Evolutionary conservation across 2,329 filamentous ascomycete species (phyloP), one percentile per base, ranked within the genome.

Genomic region (Paecilomyces sp.): DNA sequence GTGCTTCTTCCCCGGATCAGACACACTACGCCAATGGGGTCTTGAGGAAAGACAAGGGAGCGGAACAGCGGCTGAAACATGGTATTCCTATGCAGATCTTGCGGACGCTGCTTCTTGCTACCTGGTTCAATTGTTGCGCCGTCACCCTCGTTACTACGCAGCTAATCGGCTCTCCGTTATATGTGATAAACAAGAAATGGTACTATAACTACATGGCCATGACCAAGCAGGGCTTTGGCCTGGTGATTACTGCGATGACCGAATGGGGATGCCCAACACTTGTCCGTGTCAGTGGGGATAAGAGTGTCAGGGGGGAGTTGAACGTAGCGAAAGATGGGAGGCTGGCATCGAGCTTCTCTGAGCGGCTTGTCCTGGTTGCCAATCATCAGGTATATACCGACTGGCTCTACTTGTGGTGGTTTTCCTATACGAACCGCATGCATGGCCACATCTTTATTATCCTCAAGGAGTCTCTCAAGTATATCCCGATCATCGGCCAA

Each of bases 361-460:
- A 87, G 62, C 79, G 85, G 15, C 72, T 87, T 60, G 80, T 88
- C 8, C 68, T 88, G 67, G 84, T 88, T 70, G 81, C 85, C 6
- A 88, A 88, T 60, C 85, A 88, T 65, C 84, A 87, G 67, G 79
- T 88, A 2, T 88, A 88, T 68, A 87, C 85, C n/a, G 85, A 88
- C 66, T 88, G 85, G 85, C 74, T 88, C 13, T 88, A 88, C 68
- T 77, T 88, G 2, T 88, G 85, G 85, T 88, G 85, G 85, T 80
- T 85, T 54, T 82, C 84, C 1, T 88, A 88, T 65, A 85, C 85
- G 1, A 85, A 85, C 66, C 76, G 78, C 61, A 86, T 86, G 82
- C 85, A 88, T 64, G 85, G 85, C 34, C 83, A 83, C 63, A 81
- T 88, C 65, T 87, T 85, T 69, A 88, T 88, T 69, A 87, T 88